Evolutionary conservation across 805 yeast species (phyloP).

Genomic region (Saccharomycopsis selenospora): DNA sequence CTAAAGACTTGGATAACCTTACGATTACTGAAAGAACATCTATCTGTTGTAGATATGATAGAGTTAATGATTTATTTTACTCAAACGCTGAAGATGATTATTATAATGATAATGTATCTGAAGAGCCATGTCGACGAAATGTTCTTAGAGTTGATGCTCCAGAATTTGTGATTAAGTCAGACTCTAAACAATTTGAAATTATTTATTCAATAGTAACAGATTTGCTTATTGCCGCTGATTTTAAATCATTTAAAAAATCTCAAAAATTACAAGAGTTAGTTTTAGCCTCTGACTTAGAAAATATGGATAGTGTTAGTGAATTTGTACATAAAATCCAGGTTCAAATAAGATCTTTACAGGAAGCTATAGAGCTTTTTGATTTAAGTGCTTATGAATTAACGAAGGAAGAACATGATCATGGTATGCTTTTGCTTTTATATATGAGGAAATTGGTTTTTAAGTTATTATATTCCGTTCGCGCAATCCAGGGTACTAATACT

Average conservation of each 20-base stretch:
- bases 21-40: slow-evolving; percentile 47
- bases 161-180: slow-evolving; percentile 44
- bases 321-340: slow-evolving; percentile 42
- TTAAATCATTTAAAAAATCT: slow-evolving; percentile 34
- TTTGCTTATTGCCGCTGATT: slow-evolving; percentile 31
- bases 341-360: slow-evolving; percentile 37
- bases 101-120: slow-evolving; percentile 23
- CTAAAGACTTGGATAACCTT: slow-evolving; percentile 35
- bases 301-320: slow-evolving; percentile 11
- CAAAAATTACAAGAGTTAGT: slow-evolving; percentile 44
- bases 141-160: slow-evolving; percentile 34
- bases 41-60: slow-evolving; percentile 39
- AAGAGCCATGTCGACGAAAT: slow-evolving; percentile 24
- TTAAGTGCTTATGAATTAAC: slow-evolving; percentile 25
- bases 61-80: slow-evolving; percentile 47
- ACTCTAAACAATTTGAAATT: slow-evolving; percentile 49
- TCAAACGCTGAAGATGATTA: slow-evolving; percentile 17
- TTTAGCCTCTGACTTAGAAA: slow-evolving; percentile 41
- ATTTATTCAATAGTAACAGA: slow-evolving; percentile 44
- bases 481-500: slow-evolving; percentile 11
- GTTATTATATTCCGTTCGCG: slow-evolving; percentile 15
- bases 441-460: slow-evolving; percentile 11
- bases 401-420: not conserved
- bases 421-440: slow-evolving; percentile 11
- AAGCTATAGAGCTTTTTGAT: slow-evolving; percentile 36